Evolutionary conservation across 352 stramenopile genomes (phyloP).

Genomic region (Phytophthora foliorum): DNA sequence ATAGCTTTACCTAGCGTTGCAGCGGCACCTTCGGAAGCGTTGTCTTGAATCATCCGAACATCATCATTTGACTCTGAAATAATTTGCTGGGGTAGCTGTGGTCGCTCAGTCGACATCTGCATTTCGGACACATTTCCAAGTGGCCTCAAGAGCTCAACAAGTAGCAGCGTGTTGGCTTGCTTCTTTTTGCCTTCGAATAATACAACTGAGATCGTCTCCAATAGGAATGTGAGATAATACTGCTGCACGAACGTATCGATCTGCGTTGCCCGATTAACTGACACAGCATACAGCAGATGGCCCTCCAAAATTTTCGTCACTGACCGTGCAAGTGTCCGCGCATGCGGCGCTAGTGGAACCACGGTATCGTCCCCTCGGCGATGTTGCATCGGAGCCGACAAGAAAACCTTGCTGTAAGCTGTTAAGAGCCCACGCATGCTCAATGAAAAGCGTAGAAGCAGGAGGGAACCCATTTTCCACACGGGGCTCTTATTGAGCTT

Average conservation of each 20-base stretch:
- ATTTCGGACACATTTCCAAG: constrained; percentile 32
- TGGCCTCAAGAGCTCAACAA: constrained; percentile 71
- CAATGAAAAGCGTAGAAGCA: constrained; percentile 83
- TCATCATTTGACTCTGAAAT: constrained; percentile 32
- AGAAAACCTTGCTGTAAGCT: constrained; percentile 74
- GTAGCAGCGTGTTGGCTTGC: constrained; percentile 75
- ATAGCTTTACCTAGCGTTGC: constrained; percentile 29
- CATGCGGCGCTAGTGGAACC: constrained; percentile 69
- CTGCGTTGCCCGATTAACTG: constrained; percentile 45
- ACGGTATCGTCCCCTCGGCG: constrained; percentile 70
- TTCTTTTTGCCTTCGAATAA: constrained; percentile 86
- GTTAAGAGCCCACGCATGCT: constrained; percentile 73
- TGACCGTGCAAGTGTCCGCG: constrained; percentile 52
- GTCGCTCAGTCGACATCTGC: constrained; percentile 9
- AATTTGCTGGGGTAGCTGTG: background rate
- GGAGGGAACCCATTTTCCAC: constrained; percentile 86
- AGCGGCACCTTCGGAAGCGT: constrained; percentile 6
- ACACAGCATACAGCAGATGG: constrained; percentile 66
- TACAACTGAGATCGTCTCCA: constrained; percentile 81
- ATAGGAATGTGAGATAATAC: constrained; percentile 81
- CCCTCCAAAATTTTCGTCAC: constrained; percentile 56
- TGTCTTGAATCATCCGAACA: constrained; percentile 40
- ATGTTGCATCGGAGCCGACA: constrained; percentile 70
- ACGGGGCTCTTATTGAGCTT: constrained; percentile 34
- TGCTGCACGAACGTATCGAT: constrained; percentile 73